A percentile compares a stretch with the other conserved stretches of the same genome.
Conservation (phyloP, 805 yeast genomes). For the Jamesozyma hellenica region DNA sequence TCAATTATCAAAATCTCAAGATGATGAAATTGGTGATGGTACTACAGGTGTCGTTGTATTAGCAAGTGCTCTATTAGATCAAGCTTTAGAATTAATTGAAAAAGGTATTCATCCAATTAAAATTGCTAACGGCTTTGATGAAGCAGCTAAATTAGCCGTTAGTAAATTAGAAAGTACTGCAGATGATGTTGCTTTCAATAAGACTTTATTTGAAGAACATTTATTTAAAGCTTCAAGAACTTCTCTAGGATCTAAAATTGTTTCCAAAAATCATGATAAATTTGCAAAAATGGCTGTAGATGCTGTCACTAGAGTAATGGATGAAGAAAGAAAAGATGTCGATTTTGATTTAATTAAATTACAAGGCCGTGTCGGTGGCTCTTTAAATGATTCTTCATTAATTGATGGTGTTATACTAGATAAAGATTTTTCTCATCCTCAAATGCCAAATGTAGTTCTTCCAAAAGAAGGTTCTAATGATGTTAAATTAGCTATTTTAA, state of each 20-base stretch:
- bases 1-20: conserved; percentile 88
- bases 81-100: conserved; percentile 87
- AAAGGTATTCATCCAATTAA: conserved; percentile 96
- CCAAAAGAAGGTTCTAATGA: conserved; percentile 35
- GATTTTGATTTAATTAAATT: conserved; percentile 93
- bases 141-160: conserved; percentile 88
- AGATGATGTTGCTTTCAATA: conserved; percentile 39
- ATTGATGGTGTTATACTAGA: conserved; percentile 90
- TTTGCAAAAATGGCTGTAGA: conserved; percentile 97
- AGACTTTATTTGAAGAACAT: conserved; percentile 32
- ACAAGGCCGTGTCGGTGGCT: conserved; percentile 93
- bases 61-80: conserved; percentile 89
- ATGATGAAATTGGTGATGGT: conserved; percentile 97
- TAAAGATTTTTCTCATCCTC: conserved; percentile 96
- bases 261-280: conserved; percentile 83
- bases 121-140: conserved; percentile 94
- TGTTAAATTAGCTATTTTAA: conserved; percentile 85
- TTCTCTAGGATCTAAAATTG: conserved; percentile 89
- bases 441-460: conserved; percentile 73
- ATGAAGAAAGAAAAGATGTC: conserved; percentile 84
- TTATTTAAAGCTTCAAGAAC: conserved; percentile 89
- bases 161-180: conserved; percentile 64
- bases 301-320: conserved; percentile 86
- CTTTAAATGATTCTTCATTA: conserved; percentile 73
- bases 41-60: conserved; percentile 97